A percentile compares a stretch with the other conserved stretches of the same genome.
Conservation (phyloP, 2,329 filamentous ascomycete genomes). For the Cladosporium colombiae region DNA sequence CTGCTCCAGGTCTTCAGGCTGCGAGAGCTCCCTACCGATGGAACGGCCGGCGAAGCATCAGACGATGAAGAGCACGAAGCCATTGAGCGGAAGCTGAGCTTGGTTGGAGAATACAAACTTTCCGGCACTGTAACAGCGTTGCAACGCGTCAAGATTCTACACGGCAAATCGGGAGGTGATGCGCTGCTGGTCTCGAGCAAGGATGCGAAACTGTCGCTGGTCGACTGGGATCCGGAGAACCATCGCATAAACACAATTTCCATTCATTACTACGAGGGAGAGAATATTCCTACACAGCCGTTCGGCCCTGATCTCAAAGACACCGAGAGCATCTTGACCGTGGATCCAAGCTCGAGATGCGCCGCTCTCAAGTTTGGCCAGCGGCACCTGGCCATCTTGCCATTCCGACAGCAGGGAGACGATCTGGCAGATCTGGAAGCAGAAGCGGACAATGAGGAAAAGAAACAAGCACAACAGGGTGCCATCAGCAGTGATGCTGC, state of each 20-base stretch:
- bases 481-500: slow-evolving; percentile 38
- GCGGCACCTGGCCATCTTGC: slow-evolving; percentile 87
- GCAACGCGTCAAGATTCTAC: slow-evolving; percentile 70
- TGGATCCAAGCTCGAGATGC: slow-evolving; percentile 90
- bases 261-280: slow-evolving; percentile 97
- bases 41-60: not conserved
- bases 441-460: slow-evolving; percentile 72
- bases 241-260: slow-evolving; percentile 82
- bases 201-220: slow-evolving; percentile 87
- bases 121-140: slow-evolving; percentile 83
- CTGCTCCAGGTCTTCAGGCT: slow-evolving; percentile 83
- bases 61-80: slow-evolving; percentile 17
- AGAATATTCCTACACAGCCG: slow-evolving; percentile 63
- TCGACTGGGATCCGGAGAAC: slow-evolving; percentile 88
- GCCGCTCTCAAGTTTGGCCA: slow-evolving; percentile 90
- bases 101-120: slow-evolving; percentile 80
- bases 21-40: not conserved
- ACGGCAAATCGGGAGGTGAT: slow-evolving; percentile 78
- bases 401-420: slow-evolving; percentile 82
- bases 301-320: slow-evolving; percentile 76
- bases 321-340: slow-evolving; percentile 77
- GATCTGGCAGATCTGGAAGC: slow-evolving; percentile 76
- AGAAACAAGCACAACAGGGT: slow-evolving; percentile 31
- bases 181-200: slow-evolving; percentile 80
- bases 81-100: slow-evolving; percentile 64